These are phyloP conservation scores for Ustilago tritici DNA, from an alignment of 1,284 basidiomycete genomes.

Conservation along the genomic window DNA sequence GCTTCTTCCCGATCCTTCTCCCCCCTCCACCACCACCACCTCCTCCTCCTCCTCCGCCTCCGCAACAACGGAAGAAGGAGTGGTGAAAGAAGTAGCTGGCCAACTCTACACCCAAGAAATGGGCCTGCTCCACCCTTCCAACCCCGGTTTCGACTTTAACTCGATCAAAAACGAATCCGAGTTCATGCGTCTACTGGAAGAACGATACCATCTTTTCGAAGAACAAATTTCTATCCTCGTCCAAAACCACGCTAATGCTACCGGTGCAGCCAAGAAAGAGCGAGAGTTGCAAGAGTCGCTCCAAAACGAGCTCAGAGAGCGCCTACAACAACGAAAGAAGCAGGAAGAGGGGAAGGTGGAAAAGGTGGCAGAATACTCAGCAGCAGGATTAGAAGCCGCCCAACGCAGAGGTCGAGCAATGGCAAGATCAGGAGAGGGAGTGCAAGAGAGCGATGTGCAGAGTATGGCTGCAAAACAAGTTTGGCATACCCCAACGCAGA, in stretches of 20 bases:
- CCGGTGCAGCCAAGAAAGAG: constrained; percentile 12
- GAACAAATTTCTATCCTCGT: constrained; percentile 43
- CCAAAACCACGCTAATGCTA: constrained; percentile 7
- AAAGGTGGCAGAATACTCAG: constrained; percentile 32
- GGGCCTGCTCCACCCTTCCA: constrained; percentile 29
- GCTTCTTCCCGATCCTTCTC: constrained; percentile 54
- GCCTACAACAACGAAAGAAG: constrained; percentile 15
- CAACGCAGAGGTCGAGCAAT: constrained; percentile 60
- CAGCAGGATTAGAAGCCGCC: constrained; percentile 53
- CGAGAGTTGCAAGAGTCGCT: constrained; percentile 4
- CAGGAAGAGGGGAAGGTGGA: neutral
- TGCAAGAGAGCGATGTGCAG: constrained; percentile 63
- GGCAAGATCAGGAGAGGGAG: constrained; percentile 31
- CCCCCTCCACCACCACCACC: constrained; percentile 19
- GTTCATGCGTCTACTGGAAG: constrained; percentile 84
- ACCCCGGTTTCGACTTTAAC: constrained; percentile 77
- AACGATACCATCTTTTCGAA: constrained; percentile 71
- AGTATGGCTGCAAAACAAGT: constrained; percentile 80
- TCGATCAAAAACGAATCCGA: constrained; percentile 78
- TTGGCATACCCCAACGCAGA: constrained; percentile 98
- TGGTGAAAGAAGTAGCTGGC: constrained; percentile 15
- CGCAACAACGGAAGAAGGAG: neutral
- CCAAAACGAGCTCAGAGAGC: constrained; percentile 6
- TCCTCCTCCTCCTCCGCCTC: constrained; percentile 38
- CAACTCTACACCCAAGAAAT: constrained; percentile 28